phyloP scores from a whole-genome alignment of 106 monocot species.

The Iris macrosiphon region DNA sequence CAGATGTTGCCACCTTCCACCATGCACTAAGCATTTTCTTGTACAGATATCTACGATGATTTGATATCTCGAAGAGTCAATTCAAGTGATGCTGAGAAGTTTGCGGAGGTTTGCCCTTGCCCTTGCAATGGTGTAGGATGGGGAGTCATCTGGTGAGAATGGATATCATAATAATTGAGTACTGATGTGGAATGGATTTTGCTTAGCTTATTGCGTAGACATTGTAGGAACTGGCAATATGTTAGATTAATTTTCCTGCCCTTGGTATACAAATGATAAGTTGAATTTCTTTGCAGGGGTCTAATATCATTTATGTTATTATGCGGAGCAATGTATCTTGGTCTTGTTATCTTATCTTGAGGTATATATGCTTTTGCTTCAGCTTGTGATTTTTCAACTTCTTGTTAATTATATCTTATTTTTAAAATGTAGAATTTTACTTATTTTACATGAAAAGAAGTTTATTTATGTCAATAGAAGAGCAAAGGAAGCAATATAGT shows the following conservation, averaged over 20 bases:
- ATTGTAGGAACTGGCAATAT: too few relatives aligned
- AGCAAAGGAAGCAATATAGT: too few relatives aligned
- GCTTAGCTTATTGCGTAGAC: too few relatives aligned
- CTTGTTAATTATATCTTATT: not conserved
- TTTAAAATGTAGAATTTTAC: not conserved
- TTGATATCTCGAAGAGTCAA: constrained; percentile 70
- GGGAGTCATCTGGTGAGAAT: constrained; percentile 62
- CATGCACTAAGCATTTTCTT: not conserved
- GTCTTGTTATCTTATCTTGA: constrained; percentile 85
- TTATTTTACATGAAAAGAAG: not conserved
- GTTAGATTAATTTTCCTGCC: too few relatives aligned
- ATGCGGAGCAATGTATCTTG: constrained; percentile 83
- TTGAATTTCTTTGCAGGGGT: constrained; percentile 54
- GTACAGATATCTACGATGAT: constrained; percentile 76
- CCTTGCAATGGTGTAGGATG: constrained; percentile 64
- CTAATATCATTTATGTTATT: constrained; percentile 80
- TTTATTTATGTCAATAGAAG: not conserved
- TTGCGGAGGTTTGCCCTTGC: constrained; percentile 68
- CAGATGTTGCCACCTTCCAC: not conserved
- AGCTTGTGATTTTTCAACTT: not conserved
- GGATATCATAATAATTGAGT: constrained; percentile 1
- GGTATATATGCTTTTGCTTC: constrained; percentile 7
- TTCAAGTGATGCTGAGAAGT: constrained; percentile 77
- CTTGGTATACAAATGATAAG: not conserved
- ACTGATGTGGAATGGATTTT: too few relatives aligned